A percentile compares a stretch with the other conserved stretches of the same genome.
phyloP scores from a whole-genome alignment of 163 green algal genomes.

The Prototheca wickerhamii region DNA sequence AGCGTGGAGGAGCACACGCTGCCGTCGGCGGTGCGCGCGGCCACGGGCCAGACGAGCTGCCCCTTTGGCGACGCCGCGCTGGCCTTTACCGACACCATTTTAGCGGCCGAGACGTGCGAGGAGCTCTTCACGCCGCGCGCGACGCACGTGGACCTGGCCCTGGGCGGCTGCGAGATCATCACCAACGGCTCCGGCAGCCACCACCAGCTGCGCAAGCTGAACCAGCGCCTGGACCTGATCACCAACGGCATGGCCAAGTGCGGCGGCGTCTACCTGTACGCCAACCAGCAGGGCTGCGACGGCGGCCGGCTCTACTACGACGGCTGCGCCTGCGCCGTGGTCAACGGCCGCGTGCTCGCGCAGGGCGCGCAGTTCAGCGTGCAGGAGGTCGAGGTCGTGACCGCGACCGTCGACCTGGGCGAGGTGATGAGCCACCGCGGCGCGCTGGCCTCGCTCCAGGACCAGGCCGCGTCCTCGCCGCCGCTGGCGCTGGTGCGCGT shows the following conservation, averaged over 20 bases:
- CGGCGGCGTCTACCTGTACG: constrained; percentile 95
- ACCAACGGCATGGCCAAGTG: constrained; percentile 68
- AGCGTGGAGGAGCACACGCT: constrained; percentile 64
- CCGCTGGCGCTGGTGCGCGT: constrained; percentile 36
- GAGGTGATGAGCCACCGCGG: constrained; percentile 65
- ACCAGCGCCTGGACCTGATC: constrained; percentile 86
- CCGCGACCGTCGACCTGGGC: constrained; percentile 85
- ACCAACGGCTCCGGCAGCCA: constrained; percentile 89
- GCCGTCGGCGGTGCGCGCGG: constrained; percentile 38
- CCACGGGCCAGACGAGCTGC: constrained; percentile 42
- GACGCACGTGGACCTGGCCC: constrained; percentile 45
- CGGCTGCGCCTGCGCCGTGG: constrained; percentile 76
- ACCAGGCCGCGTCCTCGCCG: constrained; percentile 49
- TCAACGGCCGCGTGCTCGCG: constrained; percentile 87
- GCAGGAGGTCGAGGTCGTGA: constrained; percentile 89
- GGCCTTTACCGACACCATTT: constrained; percentile 26
- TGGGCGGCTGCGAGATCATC: constrained; percentile 85
- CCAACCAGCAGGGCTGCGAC: constrained; percentile 96
- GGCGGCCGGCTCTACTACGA: constrained; percentile 95
- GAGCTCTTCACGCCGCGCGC: constrained; percentile 93
- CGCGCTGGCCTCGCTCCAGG: constrained; percentile 56
- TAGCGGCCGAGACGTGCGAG: constrained; percentile 85
- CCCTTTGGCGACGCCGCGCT: constrained; percentile 66
- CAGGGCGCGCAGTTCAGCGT: constrained; percentile 73
- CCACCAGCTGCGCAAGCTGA: constrained; percentile 90